These are phyloP conservation scores for Hondaea fermentalgiana DNA, from an alignment of 108 stramenopile genomes.

Conservation along the genomic window DNA sequence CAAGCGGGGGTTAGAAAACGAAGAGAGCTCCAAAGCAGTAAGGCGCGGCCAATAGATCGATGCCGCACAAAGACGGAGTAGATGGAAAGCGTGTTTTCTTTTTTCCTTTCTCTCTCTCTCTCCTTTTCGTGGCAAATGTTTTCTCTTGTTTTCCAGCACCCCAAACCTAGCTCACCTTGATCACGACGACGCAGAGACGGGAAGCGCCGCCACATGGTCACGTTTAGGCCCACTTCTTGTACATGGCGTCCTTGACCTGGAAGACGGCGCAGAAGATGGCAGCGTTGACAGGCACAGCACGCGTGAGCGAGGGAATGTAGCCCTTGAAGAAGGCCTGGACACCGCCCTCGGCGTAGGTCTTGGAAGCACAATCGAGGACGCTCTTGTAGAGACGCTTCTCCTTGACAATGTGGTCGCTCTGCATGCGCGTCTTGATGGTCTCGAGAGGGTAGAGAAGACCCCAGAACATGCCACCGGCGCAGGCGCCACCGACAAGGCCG, in stretches of 20 bases:
- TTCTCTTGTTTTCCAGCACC: no score
- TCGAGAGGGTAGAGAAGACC: conserved; percentile 39
- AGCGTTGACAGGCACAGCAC: conserved; percentile 40
- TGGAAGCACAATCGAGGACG: conserved; percentile 25
- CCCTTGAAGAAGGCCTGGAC: conserved; percentile 36
- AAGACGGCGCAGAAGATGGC: conserved; percentile 31
- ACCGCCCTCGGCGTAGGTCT: conserved; percentile 38
- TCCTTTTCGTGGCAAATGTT: neutral
- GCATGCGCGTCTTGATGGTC: conserved; percentile 41
- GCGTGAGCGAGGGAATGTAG: conserved; percentile 32
- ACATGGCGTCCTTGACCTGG: conserved; percentile 12
- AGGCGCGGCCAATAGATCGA: no score
- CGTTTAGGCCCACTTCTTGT: neutral
- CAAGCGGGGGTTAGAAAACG: no score
- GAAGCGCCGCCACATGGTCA: neutral
- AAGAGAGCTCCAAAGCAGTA: no score
- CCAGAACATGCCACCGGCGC: conserved; percentile 30
- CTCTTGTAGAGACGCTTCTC: conserved; percentile 30
- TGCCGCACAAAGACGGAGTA: no score
- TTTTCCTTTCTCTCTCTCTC: neutral
- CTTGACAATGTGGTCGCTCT: conserved; percentile 37
- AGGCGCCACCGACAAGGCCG: neutral
- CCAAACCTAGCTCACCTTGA: no score
- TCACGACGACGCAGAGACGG: neutral
- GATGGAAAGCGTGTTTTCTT: neutral